phyloP scores from a whole-genome alignment of 345 rosid genomes.

The Durio zibethinus region DNA sequence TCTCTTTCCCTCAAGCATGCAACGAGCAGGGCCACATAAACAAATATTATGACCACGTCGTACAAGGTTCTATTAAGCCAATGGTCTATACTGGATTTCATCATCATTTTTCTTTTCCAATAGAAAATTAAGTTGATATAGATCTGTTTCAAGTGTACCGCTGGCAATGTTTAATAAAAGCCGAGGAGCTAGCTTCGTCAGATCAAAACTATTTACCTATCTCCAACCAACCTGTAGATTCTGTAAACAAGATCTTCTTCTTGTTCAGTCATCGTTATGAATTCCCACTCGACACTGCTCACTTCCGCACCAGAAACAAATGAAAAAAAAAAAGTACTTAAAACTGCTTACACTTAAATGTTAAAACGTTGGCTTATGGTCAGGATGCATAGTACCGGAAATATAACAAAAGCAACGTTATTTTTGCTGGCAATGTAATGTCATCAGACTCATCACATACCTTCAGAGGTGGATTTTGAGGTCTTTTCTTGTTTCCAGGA shows the following conservation, averaged over 20 bases:
- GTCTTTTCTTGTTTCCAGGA: constrained; percentile 8
- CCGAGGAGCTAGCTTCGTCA: neutral
- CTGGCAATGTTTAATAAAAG: neutral
- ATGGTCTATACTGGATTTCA: neutral
- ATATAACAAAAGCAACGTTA: neutral
- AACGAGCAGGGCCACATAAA: neutral
- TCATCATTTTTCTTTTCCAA: neutral
- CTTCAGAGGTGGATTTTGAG: constrained; percentile 12
- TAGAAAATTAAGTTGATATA: neutral
- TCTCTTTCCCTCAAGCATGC: neutral
- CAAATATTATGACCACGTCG: neutral
- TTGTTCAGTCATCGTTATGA: constrained; percentile 41
- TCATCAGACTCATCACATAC: neutral
- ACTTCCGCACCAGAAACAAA: constrained; percentile 32
- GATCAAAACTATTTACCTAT: constrained; percentile 31
- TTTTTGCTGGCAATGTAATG: neutral
- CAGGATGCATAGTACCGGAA: neutral
- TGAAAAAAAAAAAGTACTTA: neutral
- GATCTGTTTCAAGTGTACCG: neutral
- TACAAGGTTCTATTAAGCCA: too few species aligned
- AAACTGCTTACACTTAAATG: neutral
- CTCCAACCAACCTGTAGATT: constrained; percentile 52
- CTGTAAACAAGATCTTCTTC: constrained; percentile 54
- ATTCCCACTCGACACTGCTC: constrained; percentile 46
- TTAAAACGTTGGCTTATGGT: neutral